Base-by-base conservation (phyloP, 2,329 filamentous ascomycete species). In the Colletotrichum cordylinicola region DNA sequence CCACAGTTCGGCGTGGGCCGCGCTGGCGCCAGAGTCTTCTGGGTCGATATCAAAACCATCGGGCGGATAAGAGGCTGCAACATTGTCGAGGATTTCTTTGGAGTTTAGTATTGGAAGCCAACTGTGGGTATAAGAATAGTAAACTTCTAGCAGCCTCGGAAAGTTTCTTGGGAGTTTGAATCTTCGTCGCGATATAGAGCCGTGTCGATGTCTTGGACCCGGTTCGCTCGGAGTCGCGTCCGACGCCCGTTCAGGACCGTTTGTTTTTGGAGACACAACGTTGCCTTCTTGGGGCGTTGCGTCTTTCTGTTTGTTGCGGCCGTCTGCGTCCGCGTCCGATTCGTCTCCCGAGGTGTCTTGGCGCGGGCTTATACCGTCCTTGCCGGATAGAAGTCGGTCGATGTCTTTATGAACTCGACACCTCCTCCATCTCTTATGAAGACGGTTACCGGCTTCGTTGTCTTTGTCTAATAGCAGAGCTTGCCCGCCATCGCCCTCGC, bases 61-160 rank as follows among this genome's bases (percentile, higher is more conserved):
- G 31, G 77, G 61, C 31, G 84, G 80, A 37, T 90, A 91, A 9
- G 82, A 81, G 52, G 86, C 83, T 1, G 85, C 90, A 74, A 81
- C 87, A 72, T 79, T 87, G 66, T 93, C 85, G 6, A 94, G 85
- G 56, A 90, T 88, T 65, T 93, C 90, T 77, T 92, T 93, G 27
- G 64, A 15, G 77, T 95, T 92, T 13, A 93, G 86, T 31, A 96
- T 92, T 0, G 94, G 94, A 31, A 96, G 88, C 94, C 94, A 96
- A 69, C 90, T 92, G 81, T 96, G 93, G 0, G 93, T 94, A 79
- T 94, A 95, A 2, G 93, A 91, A 75, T 95, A 94, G 81, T 95
- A 96, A 6, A 94, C 88, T 78, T 95, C 93, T 52, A 96, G 85
- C 6, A 96, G 87, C 4, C 89, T 86, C 86, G 88, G 92, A 80